phyloP scores from a whole-genome alignment of 1,139 yeast species.

The Blastobotrys malaysiensis region DNA sequence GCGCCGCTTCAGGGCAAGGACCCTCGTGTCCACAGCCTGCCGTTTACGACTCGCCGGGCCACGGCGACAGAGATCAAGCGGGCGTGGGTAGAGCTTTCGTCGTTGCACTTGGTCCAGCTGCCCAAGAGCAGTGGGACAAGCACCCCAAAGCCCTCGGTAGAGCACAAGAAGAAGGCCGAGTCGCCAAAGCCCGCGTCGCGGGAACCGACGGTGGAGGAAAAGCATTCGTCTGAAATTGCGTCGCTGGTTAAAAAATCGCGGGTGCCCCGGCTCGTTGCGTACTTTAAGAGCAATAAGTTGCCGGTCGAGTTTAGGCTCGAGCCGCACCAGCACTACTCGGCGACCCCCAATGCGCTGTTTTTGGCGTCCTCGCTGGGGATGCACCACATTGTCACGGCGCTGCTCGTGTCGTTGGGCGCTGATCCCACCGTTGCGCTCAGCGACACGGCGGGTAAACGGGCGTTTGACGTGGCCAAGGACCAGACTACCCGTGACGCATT shows the following conservation, averaged over 20 bases:
- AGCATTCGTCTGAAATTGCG: slow-evolving; percentile 54
- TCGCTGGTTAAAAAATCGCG: slow-evolving; percentile 63
- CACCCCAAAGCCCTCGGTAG: neutral
- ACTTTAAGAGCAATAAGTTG: slow-evolving; percentile 53
- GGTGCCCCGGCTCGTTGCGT: slow-evolving; percentile 67
- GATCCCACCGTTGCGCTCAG: slow-evolving; percentile 49
- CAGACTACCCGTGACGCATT: slow-evolving; percentile 48
- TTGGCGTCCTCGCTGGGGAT: slow-evolving; percentile 68
- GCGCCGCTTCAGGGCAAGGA: slow-evolving; percentile 38
- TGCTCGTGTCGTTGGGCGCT: slow-evolving; percentile 61
- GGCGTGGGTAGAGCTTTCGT: slow-evolving; percentile 77
- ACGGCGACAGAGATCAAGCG: slow-evolving; percentile 74
- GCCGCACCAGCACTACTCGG: slow-evolving; percentile 49
- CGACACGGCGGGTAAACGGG: slow-evolving; percentile 54
- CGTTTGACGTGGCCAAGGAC: slow-evolving; percentile 52
- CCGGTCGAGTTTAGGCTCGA: slow-evolving; percentile 45
- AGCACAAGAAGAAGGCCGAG: neutral
- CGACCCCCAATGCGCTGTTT: slow-evolving; percentile 73
- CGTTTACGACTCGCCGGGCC: slow-evolving; percentile 87
- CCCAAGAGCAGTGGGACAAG: slow-evolving; percentile 43
- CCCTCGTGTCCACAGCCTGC: slow-evolving; percentile 47
- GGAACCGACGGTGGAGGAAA: slow-evolving; percentile 33
- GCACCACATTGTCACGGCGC: slow-evolving; percentile 58
- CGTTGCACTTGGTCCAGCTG: slow-evolving; percentile 49
- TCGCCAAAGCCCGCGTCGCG: slow-evolving; percentile 6